A percentile compares a stretch with the other conserved stretches of the same genome.
phyloP scores from a whole-genome alignment of 2,329 filamentous ascomycete genomes.

The Claviceps lovelessii region DNA sequence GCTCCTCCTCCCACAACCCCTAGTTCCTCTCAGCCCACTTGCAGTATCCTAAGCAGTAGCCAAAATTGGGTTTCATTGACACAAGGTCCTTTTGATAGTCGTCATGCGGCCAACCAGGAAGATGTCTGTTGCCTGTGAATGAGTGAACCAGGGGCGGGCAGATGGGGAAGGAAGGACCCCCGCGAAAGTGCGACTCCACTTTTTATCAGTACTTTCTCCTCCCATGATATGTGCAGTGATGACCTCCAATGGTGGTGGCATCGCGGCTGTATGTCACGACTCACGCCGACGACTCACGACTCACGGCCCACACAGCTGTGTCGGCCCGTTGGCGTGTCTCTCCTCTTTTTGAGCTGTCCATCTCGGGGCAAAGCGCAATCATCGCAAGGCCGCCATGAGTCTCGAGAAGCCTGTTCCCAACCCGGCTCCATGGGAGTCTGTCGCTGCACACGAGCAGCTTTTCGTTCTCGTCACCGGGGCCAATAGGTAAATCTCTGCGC shows the following conservation, averaged over 20 bases:
- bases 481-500: constrained; percentile 50
- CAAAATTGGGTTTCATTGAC: neutral
- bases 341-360: neutral
- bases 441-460: constrained; percentile 29
- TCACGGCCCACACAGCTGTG: neutral
- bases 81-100: too few relatives aligned
- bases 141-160: neutral
- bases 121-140: too few relatives aligned
- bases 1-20: too few relatives aligned
- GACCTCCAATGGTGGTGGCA: too few relatives aligned
- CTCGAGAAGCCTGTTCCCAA: neutral
- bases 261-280: too few relatives aligned
- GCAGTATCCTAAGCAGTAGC: neutral
- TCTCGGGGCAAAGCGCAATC: neutral
- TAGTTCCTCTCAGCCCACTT: too few relatives aligned
- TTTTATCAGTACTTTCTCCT: neutral
- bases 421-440: constrained; percentile 23
- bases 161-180: neutral
- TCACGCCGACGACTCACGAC: too few relatives aligned
- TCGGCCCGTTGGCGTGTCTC: neutral
- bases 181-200: neutral
- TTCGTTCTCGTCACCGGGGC: constrained; percentile 70
- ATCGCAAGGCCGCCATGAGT: constrained; percentile 1
- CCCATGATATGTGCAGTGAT: neutral
- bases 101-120: too few relatives aligned